Base-by-base conservation (phyloP, 148 eudicot genomes). In the Vaccinium darrowii region DNA sequence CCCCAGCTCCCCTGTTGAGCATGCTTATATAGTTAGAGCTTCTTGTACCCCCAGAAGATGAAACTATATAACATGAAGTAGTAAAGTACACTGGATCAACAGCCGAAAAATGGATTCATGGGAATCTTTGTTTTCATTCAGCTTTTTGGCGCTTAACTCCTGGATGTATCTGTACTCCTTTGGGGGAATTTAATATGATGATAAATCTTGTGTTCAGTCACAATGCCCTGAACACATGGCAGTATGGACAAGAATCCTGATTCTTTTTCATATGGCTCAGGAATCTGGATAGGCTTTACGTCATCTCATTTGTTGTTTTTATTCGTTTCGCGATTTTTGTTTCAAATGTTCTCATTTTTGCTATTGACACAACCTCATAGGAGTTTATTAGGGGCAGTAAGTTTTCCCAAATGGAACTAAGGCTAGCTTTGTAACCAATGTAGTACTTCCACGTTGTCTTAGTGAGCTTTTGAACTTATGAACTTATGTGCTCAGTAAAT, bases 81-180 rank as follows among this genome's bases (percentile, higher is more conserved):
- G 15, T 51, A 50, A 33, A 60, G 83, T 19, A 81, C 73, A 33
- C 4, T 60, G n/a, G n/a, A 49, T 8, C 21, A 51, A 57, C 11
- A 79, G 27, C 8, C 1, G 73, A 12, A 81, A 62, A 19, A 19
- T 60, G 62, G 62, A 60, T 13, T 19, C 25, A 56, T 57, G 72
- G 72, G 82, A 80, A 80, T 80, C 82, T 80, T 53, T 39, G 21
- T 51, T 36, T 57, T 58, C 54, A 43, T 63, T 63, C 75, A 43
- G 43, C n/a, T 69, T 67, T 52, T 82, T 79, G 84, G 76, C 39
- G 18, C 49, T 51, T 82, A 69, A n/a, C 51, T 7, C 9, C 27
- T 27, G 69, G n/a, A 81, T 81, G 43, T 43, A 30, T 81, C 65
- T 16, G 1, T 30, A n/a, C 25, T 62, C 69, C 27, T 62, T n/a